Percentiles rank a stretch among this genome's conserved stretches.
phyloP scores from a whole-genome alignment of 1,284 basidiomycete species.

The Coriolopsis trogii region DNA sequence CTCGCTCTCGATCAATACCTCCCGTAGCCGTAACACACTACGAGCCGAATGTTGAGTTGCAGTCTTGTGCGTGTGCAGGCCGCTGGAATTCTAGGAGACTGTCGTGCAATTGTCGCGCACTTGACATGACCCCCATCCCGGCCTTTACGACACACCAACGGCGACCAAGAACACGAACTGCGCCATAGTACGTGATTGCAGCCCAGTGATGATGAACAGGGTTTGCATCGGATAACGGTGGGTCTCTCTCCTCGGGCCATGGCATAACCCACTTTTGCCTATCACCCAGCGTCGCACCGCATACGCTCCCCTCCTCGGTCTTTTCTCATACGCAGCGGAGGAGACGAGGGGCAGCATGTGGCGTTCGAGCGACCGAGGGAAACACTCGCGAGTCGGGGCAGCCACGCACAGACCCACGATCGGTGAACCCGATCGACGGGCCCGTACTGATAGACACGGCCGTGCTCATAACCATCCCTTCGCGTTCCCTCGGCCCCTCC shows the following conservation, averaged over 20 bases:
- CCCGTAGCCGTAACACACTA: neutral
- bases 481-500: constrained; percentile 25
- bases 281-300: constrained; percentile 11
- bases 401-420: constrained; percentile 7
- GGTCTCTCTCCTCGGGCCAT: constrained; percentile 1
- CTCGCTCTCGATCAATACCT: constrained; percentile 5
- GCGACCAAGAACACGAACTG: constrained; percentile 1
- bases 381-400: neutral
- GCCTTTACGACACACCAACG: neutral
- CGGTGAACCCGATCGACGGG: constrained; percentile 24
- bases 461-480: constrained; percentile 25
- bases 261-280: constrained; percentile 12
- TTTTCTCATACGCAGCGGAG: constrained; percentile 15
- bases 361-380: constrained; percentile 6
- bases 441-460: constrained; percentile 26
- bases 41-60: neutral
- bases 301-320: neutral
- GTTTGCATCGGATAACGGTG: constrained; percentile 1
- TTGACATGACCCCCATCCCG: too few relatives aligned
- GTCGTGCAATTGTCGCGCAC: too few relatives aligned
- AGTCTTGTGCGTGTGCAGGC: neutral
- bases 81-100: too few relatives aligned
- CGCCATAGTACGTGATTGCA: constrained; percentile 1
- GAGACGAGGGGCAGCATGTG: constrained; percentile 12
- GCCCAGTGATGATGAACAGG: neutral